These are phyloP conservation scores for Trichoderma gracile DNA, from an alignment of 2,329 filamentous ascomycete genomes.

Conservation along the genomic window DNA sequence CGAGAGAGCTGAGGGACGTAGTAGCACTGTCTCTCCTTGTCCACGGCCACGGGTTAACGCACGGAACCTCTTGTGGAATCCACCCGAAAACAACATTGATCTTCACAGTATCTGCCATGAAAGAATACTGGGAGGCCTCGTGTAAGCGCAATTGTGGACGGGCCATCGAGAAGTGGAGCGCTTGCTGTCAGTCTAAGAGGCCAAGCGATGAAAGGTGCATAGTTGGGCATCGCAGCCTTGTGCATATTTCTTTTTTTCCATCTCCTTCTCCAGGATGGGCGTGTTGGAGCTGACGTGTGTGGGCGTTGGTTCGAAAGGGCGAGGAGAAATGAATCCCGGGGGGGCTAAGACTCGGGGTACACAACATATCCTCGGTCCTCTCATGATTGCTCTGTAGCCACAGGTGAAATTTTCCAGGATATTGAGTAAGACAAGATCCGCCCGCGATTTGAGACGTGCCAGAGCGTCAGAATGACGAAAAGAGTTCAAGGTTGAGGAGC, in stretches of 20 bases:
- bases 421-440: conserved; percentile 25
- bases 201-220: conserved; percentile 17
- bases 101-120: conserved; percentile 12
- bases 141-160: conserved; percentile 23
- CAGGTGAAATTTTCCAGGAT: conserved; percentile 11
- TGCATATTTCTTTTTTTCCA: conserved; percentile 1
- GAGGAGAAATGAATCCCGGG: conserved; percentile 1
- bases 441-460: conserved; percentile 8
- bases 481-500: background rate
- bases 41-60: background rate
- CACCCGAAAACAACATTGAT: conserved; percentile 1
- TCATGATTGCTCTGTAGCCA: background rate
- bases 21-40: conserved; percentile 1
- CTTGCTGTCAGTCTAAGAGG: conserved; percentile 20
- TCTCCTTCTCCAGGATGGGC: background rate
- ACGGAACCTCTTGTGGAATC: background rate
- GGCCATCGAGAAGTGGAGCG: conserved; percentile 20
- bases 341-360: conserved; percentile 11
- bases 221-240: conserved; percentile 24
- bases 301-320: conserved; percentile 6
- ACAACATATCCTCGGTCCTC: conserved; percentile 18
- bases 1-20: background rate
- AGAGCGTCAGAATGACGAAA: conserved; percentile 23
- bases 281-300: conserved; percentile 15
- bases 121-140: conserved; percentile 21